Base-by-base conservation (phyloP, 2,329 filamentous ascomycete genomes). In the Fonsecaea monophora region DNA sequence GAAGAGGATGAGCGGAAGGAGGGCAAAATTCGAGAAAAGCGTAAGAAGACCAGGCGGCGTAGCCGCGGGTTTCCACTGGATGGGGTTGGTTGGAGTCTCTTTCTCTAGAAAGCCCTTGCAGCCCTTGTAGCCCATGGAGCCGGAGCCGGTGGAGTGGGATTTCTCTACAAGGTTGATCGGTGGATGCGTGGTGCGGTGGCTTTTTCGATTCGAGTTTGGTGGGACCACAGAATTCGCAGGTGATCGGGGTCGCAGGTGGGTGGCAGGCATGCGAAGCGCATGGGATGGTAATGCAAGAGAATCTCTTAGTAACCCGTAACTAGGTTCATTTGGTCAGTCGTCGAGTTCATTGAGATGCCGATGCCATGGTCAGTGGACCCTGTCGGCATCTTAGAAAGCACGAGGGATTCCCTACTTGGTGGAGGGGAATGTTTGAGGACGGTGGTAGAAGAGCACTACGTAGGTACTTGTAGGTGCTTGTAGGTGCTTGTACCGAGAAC, bases 191-290 rank as follows among this genome's bases (percentile, higher is more conserved):
- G 30, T 30, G 58, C 18, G 32, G 58, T 53, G 50, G 42, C 42
- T 48, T 48, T 53, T 61, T 61, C 59, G n/a, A 54, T 61, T 61
- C 59, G 59, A 61, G 59, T 61, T 61, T 61, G 59, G 59, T 61
- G 59, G 59, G 59, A 9, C 59, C 21, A 18, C 48, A 61, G 45
- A 61, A 61, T 61, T 61, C 59, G 59, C 59, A 61, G 59, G 42
- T 9, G 3, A 48, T 60, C 25, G 30, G 15, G 34, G 21, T 30
- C 12, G 45, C n/a, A 2, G 42, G n/a, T 6, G 15, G 34, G 21
- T 30, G 12, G 45, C n/a, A 2, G 42, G n/a, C n/a, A 48, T 40
- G 38, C 38, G 42, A 48, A 21, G 42, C n/a, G 42, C 42, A 18
- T 21, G 42, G 42, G 45, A 50, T 50, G 8, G 45, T 7, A 18